Evolutionary conservation across 164 flowering plant species (phyloP).

Genomic region (Cinnamomum micranthum): DNA sequence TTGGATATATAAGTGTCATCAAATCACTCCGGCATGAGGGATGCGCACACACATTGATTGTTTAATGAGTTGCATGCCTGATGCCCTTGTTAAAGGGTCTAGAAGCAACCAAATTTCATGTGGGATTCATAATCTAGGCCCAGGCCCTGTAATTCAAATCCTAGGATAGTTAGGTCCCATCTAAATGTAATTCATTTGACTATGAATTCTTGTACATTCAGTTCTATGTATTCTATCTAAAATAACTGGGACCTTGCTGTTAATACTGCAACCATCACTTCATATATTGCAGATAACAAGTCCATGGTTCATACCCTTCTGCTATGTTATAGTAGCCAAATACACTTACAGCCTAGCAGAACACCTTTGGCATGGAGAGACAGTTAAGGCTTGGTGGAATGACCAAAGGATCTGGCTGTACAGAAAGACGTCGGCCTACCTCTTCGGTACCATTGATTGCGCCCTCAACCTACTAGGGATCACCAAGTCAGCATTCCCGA

Average conservation of each 20-base stretch:
- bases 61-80: too few relatives aligned
- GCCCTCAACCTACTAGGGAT: conserved; percentile 35
- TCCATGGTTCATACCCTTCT: conserved; percentile 62
- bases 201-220: too few relatives aligned
- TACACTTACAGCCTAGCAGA: conserved; percentile 34
- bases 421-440: conserved; percentile 50
- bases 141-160: too few relatives aligned
- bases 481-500: conserved; percentile 32
- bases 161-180: too few relatives aligned
- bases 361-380: conserved; percentile 44
- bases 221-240: too few relatives aligned
- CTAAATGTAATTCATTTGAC: too few relatives aligned
- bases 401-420: conserved; percentile 70
- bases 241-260: neutral
- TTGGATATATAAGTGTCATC: too few relatives aligned
- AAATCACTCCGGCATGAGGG: too few relatives aligned
- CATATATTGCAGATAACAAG: conserved; percentile 42
- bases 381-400: conserved; percentile 62
- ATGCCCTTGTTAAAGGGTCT: too few relatives aligned
- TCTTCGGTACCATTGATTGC: conserved; percentile 48
- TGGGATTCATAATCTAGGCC: too few relatives aligned
- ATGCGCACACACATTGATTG: too few relatives aligned
- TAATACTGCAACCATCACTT: neutral
- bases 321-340: conserved; percentile 32
- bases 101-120: too few relatives aligned